Base-by-base conservation (phyloP, 1,284 basidiomycete genomes). In the Puccinia triticina region DNA sequence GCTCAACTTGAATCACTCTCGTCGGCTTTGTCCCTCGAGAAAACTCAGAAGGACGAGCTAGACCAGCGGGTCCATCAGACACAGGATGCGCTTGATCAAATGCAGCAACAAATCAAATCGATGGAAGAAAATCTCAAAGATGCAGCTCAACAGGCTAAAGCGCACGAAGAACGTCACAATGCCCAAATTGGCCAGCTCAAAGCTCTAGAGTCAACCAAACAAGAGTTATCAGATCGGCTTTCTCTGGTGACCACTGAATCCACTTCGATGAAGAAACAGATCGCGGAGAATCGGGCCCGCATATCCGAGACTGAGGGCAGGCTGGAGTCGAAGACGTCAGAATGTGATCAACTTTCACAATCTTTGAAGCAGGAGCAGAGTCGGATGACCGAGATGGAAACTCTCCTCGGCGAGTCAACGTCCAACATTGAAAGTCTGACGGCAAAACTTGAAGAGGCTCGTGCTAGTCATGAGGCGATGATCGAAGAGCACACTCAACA, bases 1-100 rank as follows among this genome's bases (percentile, higher is more conserved):
- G 21, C 16, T n/a, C 53, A 82, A 73, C 55, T 82, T 10, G 71
- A 74, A 43, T 73, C 79, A 21, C 37, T 74, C n/a, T 66, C 59
- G 37, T 59, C 55, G 34, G 32, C 34, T 8, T 34, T 74, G n/a
- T 48, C 29, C 18, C 43, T 73, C 64, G 79, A 82, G 48, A 46
- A 40, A 57, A 57, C 46, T 12, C 55, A 55, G 37, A 82, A 66
- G 29, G 29, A 64, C 55, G 74, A 77, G 4, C 26, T 64, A 4
- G 55, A 61, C 26, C 12, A 59, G 34, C 57, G 34, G 21, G n/a
- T 18, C 46, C 55, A 77, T 11, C 23, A 64, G 14, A 48, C 59
- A 7, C 57, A 29, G 10, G 26, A 23, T 26, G 74, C 40, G 50
- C 34, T 74, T 40, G n/a, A 43, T 48, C 55, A 59, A 34, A 77